These are phyloP conservation scores for Dittrichia graveolens DNA, from an alignment of 129 eudicot species.

Conservation along the genomic window DNA sequence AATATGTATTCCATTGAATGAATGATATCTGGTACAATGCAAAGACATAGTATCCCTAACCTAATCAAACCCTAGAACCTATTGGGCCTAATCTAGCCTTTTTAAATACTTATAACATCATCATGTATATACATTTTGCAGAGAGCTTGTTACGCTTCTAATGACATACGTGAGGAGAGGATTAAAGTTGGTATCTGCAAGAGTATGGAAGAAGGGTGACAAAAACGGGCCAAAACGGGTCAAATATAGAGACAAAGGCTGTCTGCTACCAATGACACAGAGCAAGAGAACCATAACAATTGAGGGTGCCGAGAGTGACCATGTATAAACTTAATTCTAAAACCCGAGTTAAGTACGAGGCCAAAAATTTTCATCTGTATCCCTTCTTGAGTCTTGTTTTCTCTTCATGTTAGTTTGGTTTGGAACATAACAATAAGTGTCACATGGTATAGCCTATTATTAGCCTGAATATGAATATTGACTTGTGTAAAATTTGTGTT, in stretches of 20 bases:
- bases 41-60: too few species aligned
- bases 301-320: conserved; percentile 49
- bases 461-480: conserved; percentile 22
- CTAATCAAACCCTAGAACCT: too few species aligned
- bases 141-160: conserved; percentile 71
- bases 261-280: conserved; percentile 60
- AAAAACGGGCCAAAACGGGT: conserved; percentile 55
- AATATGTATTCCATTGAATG: too few species aligned
- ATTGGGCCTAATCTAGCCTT: too few species aligned
- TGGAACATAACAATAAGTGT: conserved; percentile 35
- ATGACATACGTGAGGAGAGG: conserved; percentile 64
- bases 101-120: too few species aligned
- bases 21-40: too few species aligned
- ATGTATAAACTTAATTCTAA: conserved; percentile 40
- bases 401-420: conserved; percentile 29
- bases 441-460: conserved; percentile 24
- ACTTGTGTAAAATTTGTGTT: conserved; percentile 20
- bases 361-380: conserved; percentile 9
- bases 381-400: conserved; percentile 25
- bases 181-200: conserved; percentile 50
- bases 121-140: conserved; percentile 33
- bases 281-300: conserved; percentile 56
- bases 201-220: conserved; percentile 62
- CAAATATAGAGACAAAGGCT: conserved; percentile 56
- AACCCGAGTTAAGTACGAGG: conserved; percentile 1